A percentile compares a stretch with the other conserved stretches of the same genome.
Evolutionary conservation across 2,329 filamentous ascomycete species (phyloP).

Genomic region (Allantophomopsis lycopodina): DNA sequence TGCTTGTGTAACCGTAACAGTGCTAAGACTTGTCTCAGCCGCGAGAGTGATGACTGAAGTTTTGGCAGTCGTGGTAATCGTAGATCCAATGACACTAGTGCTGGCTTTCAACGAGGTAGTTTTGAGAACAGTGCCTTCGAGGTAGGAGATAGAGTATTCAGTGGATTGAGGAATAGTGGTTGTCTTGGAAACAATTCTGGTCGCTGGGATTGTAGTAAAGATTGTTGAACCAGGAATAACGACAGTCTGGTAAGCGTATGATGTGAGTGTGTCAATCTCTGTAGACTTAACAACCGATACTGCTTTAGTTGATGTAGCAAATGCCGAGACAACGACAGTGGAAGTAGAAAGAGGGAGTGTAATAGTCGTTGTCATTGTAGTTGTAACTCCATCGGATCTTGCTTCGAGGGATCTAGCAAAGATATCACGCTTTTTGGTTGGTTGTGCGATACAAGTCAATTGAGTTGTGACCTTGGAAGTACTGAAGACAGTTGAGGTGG

Average conservation of each 20-base stretch:
- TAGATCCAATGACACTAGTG: background rate
- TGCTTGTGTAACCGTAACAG: background rate
- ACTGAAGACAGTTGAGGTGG: background rate
- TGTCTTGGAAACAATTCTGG: conserved; percentile 3
- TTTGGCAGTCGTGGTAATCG: background rate
- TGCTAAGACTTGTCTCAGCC: too few relatives aligned
- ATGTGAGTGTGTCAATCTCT: conserved; percentile 2
- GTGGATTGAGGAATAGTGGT: conserved; percentile 3
- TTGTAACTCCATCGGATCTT: background rate
- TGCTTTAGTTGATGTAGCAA: background rate
- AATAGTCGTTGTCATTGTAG: background rate
- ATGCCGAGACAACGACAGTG: background rate
- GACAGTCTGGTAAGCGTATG: conserved; percentile 2
- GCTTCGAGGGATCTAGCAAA: background rate
- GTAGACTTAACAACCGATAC: background rate
- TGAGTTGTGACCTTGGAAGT: background rate
- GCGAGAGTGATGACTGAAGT: too few relatives aligned
- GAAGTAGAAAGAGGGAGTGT: background rate
- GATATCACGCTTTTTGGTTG: background rate
- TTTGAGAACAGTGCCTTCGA: conserved; percentile 3
- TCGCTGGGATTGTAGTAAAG: conserved; percentile 1
- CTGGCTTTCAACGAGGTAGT: conserved; percentile 3
- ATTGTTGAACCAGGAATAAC: conserved; percentile 3
- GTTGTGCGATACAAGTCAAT: background rate
- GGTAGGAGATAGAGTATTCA: background rate